phyloP scores from a whole-genome alignment of 805 yeast genomes.

The Yueomyces sp. region DNA sequence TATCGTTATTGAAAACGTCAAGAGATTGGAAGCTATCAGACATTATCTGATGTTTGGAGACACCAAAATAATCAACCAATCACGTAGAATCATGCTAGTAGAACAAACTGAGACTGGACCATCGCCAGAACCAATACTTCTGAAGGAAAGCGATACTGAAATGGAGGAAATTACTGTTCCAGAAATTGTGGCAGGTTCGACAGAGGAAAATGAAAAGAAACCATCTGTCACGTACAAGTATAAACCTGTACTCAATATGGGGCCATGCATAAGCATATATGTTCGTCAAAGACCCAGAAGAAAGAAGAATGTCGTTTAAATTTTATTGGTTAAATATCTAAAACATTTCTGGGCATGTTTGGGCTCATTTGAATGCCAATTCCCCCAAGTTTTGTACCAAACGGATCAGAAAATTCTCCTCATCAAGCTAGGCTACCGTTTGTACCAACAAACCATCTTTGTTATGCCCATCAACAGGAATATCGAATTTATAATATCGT shows the following conservation, averaged over 20 bases:
- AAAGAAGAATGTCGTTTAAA: background rate
- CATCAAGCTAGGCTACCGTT: too few species aligned
- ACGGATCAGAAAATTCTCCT: too few species aligned
- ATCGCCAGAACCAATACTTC: slow-evolving; percentile 1
- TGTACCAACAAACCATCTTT: too few species aligned
- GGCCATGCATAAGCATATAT: slow-evolving; percentile 18
- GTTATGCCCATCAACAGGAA: too few species aligned
- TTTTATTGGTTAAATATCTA: too few species aligned
- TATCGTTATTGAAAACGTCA: slow-evolving; percentile 16
- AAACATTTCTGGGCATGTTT: too few species aligned
- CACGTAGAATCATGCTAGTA: slow-evolving; percentile 9
- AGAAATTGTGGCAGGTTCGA: background rate
- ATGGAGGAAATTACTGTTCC: slow-evolving; percentile 1
- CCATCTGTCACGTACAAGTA: slow-evolving; percentile 14
- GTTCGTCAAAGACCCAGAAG: slow-evolving; percentile 22
- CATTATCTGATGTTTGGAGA: slow-evolving; percentile 9
- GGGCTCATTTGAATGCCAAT: too few species aligned
- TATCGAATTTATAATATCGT: too few species aligned
- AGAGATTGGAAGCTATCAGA: slow-evolving; percentile 14
- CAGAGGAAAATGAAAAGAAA: slow-evolving; percentile 9
- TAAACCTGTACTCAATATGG: slow-evolving; percentile 12
- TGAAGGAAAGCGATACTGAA: slow-evolving; percentile 6
- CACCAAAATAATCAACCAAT: too few species aligned
- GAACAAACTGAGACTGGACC: slow-evolving; percentile 8
- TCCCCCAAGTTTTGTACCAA: too few species aligned